Base-by-base conservation (phyloP, 2,329 filamentous ascomycete species). In the Fusarium verticillioides region DNA sequence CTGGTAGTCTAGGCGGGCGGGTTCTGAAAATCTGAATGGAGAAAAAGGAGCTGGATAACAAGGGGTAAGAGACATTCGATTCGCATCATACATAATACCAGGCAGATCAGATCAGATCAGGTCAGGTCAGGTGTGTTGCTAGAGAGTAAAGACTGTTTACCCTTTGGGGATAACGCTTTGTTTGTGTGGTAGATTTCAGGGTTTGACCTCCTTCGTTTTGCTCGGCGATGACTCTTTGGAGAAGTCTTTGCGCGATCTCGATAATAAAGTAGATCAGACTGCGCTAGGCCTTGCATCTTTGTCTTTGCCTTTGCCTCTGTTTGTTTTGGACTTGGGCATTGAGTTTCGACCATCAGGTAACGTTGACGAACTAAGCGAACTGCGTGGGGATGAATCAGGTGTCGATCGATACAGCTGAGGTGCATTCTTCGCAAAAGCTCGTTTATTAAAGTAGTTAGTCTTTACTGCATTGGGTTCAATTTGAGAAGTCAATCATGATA, bases 171-270 rank as follows among this genome's bases (percentile, higher is more conserved):
- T 34, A 54, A 52, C 34, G 23, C 28, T n/a, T 36, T 60, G 32
- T 34, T 36, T 60, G 32, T 34, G 60, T 44, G 53, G 4, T 42
- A 28, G 54, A 49, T 30, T 30, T 32, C 40, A 52, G 26, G 37
- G 57, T 23, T 64, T 52, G 39, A 15, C 15, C 32, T 66, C 52
- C 13, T 42, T 52, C 32, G 43, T 26, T 28, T 5, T 39, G 5
- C 32, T 61, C 44, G 37, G 69, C 37, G 28, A 44, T 61, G 32
- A 66, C 56, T 53, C 44, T 37, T 63, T 70, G 19, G 19, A 69
- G 47, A 44, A 57, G 16, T 54, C 32, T 46, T 52, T 47, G 43
- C 36, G 32, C 21, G 32, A 58, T 64, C 56, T 50, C 52, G 63
- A 64, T 42, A 34, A 12, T 42, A 12, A 47, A 37, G 57, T 62